phyloP scores from a whole-genome alignment of 129 eudicot genomes.

The Arctium minus region DNA sequence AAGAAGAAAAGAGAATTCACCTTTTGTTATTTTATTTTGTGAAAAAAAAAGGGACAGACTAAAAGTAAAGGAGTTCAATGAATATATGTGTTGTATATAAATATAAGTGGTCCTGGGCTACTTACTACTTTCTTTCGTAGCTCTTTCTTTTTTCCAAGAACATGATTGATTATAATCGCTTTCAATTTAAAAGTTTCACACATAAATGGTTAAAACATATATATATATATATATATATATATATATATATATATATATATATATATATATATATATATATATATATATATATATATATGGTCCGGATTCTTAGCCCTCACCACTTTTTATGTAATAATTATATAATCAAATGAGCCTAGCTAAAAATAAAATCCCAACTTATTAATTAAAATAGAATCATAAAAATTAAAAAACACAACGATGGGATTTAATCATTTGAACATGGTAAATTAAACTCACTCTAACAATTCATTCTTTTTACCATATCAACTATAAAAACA shows the following conservation, averaged over 20 bases:
- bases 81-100: neutral
- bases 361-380: neutral
- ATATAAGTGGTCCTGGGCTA: neutral
- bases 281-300: neutral
- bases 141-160: neutral
- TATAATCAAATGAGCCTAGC: neutral
- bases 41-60: neutral
- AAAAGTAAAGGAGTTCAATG: neutral
- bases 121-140: neutral
- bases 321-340: neutral
- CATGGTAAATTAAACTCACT: too few species aligned
- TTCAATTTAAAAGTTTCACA: neutral
- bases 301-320: neutral
- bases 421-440: neutral
- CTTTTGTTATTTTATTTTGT: neutral
- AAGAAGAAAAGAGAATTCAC: neutral
- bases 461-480: too few species aligned
- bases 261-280: too few species aligned
- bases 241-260: too few species aligned
- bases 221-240: too few species aligned
- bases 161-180: neutral
- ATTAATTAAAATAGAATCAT: neutral
- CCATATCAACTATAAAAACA: too few species aligned
- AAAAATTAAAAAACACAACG: neutral
- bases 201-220: neutral